These are phyloP conservation scores for Fusarium humuli DNA, from an alignment of 2,329 filamentous ascomycete species.

Conservation along the genomic window DNA sequence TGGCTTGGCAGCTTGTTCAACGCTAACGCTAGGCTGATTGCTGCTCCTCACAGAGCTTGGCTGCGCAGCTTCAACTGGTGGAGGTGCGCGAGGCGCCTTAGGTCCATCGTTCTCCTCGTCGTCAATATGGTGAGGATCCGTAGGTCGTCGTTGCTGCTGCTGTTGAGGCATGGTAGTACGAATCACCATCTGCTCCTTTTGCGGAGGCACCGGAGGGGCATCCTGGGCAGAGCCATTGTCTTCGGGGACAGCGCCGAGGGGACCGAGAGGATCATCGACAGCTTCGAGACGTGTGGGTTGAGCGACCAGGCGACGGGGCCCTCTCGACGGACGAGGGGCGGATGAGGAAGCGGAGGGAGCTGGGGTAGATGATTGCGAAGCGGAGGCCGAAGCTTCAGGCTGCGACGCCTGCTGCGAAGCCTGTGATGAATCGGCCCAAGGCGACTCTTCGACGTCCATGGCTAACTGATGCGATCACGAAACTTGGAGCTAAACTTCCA, in stretches of 20 bases:
- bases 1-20: constrained; percentile 94
- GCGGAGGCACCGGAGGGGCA: constrained; percentile 75
- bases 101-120: constrained; percentile 73
- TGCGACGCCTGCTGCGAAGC: constrained; percentile 51
- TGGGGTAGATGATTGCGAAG: constrained; percentile 47
- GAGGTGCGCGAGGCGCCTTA: constrained; percentile 71
- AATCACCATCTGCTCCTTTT: constrained; percentile 73
- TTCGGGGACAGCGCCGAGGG: constrained; percentile 75
- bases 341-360: constrained; percentile 48
- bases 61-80: constrained; percentile 69
- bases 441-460: constrained; percentile 66
- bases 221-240: constrained; percentile 54
- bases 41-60: constrained; percentile 64
- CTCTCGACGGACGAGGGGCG: constrained; percentile 58
- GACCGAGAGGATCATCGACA: constrained; percentile 81
- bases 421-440: constrained; percentile 63
- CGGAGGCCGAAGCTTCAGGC: constrained; percentile 46
- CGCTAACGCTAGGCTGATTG: constrained; percentile 81
- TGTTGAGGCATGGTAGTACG: constrained; percentile 66
- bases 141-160: constrained; percentile 58
- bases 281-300: constrained; percentile 83
- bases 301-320: constrained; percentile 74
- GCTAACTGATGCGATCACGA: constrained; percentile 27
- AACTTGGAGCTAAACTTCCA: constrained; percentile 6
- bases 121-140: constrained; percentile 74